Evolutionary conservation across 2,329 filamentous ascomycete genomes (phyloP), one percentile per base, ranked within the genome.

Genomic region (Cercospora sp.): DNA sequence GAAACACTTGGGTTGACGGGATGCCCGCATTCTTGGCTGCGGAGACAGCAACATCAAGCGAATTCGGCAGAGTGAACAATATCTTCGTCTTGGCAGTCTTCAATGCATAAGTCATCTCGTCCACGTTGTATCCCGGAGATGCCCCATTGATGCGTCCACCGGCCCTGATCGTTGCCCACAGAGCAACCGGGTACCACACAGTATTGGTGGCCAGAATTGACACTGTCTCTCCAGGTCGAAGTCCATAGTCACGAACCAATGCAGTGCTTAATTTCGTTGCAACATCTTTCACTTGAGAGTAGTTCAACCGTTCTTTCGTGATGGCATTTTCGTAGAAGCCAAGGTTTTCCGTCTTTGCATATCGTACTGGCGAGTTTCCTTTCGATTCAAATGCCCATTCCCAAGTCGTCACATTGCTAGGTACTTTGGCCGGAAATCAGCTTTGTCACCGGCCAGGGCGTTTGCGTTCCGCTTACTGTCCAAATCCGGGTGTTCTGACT

Each of bases 141-240:
- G 87, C 88, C 0, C 88, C 88, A 18, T 85, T 87, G 1, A 89
- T 85, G 10, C 88, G 81, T 2, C 85, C 87, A 0, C 80, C 84
- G 8, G 70, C 75, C 34, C 85, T 81, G 5, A 88, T 79, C 0
- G 84, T 83, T 0, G 85, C 84, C 69, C 87, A 84, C 80, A 90
- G 85, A 18, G 86, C 87, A 4, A 89, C 84, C 0, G 89, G 88
- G 64, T 89, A 90, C 87, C 87, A 90, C 49, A 90, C 85, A 3
- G 86, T 87, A 72, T 90, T 90, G 10, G 84, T 84, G 59, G 84
- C 85, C 77, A 89, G 89, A 3, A 90, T 77, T 0, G 86, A 82
- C 1, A 89, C 83, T 0, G 85, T 86, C 5, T 90, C 82, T 0
- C 85, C 85, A 5, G 81, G 73, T 30, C 81, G 69, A 30, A 90